Conservation (phyloP, 192 early-diverging fungal species). For the Podila verticillata region DNA sequence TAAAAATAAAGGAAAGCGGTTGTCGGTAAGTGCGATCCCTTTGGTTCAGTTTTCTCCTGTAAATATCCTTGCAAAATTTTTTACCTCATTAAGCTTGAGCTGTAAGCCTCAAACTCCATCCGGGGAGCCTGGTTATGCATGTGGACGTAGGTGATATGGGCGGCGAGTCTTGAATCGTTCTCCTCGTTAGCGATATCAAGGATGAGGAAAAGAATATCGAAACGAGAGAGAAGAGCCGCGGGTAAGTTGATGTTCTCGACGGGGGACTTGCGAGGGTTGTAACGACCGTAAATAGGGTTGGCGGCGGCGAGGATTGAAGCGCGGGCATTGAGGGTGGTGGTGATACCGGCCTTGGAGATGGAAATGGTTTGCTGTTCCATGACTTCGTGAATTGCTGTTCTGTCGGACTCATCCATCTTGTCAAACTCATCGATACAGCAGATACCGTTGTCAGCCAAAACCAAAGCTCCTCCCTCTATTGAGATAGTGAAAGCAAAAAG, state of each 20-base stretch:
- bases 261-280: conserved; percentile 89
- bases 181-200: conserved; percentile 86
- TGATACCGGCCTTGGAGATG: conserved; percentile 98
- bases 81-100: conserved; percentile 81
- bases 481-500: not conserved
- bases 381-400: conserved; percentile 98
- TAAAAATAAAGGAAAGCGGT: not conserved
- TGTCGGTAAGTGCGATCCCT: not conserved
- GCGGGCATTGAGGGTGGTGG: conserved; percentile 95
- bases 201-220: conserved; percentile 92
- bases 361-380: conserved; percentile 99
- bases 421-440: conserved; percentile 99
- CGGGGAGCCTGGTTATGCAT: conserved; percentile 82
- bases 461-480: conserved; percentile 93
- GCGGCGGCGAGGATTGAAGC: conserved; percentile 96
- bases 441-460: conserved; percentile 97
- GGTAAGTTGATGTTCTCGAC: conserved; percentile 98
- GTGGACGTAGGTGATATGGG: conserved; percentile 95
- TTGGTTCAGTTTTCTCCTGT: not conserved
- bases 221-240: conserved; percentile 92
- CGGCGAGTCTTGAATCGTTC: conserved; percentile 81
- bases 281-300: conserved; percentile 96
- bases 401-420: conserved; percentile 98
- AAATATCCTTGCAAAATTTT: not conserved
- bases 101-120: conserved; percentile 69